phyloP scores from a whole-genome alignment of 2,329 filamentous ascomycete genomes.

The Clonostachys rosea region DNA sequence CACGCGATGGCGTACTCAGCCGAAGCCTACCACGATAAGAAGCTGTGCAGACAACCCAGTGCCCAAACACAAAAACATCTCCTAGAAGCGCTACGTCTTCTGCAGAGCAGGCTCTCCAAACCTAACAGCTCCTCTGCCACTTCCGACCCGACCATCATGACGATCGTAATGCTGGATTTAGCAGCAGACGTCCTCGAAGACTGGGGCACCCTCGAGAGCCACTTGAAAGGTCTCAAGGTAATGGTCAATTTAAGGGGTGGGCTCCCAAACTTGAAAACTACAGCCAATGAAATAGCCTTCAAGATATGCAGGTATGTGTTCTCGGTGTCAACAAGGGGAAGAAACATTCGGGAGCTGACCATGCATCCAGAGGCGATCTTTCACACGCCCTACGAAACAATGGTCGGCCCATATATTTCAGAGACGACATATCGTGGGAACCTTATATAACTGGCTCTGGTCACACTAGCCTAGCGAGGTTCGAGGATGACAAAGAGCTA shows the following conservation, averaged over 20 bases:
- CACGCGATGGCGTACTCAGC: background rate
- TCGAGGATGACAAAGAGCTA: background rate
- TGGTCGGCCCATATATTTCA: background rate
- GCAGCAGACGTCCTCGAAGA: background rate
- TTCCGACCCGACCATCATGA: background rate
- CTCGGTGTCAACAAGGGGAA: too few species aligned
- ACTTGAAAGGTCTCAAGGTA: background rate
- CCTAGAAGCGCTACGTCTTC: background rate
- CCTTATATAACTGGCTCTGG: background rate
- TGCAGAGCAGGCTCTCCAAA: background rate
- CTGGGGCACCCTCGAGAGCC: background rate
- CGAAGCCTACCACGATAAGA: background rate
- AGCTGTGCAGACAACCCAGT: background rate
- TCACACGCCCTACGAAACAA: background rate
- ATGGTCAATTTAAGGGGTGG: background rate
- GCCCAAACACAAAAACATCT: background rate
- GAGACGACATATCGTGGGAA: background rate
- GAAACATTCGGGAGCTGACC: too few species aligned
- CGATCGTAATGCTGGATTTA: background rate
- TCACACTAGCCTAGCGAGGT: background rate
- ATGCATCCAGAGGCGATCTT: background rate
- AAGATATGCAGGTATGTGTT: background rate
- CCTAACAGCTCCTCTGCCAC: background rate
- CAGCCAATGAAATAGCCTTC: background rate
- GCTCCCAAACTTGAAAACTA: background rate